Evolutionary conservation across 345 rosid genomes (phyloP), one percentile per base, ranked within the genome.

Genomic region (Melastoma malabathricum): DNA sequence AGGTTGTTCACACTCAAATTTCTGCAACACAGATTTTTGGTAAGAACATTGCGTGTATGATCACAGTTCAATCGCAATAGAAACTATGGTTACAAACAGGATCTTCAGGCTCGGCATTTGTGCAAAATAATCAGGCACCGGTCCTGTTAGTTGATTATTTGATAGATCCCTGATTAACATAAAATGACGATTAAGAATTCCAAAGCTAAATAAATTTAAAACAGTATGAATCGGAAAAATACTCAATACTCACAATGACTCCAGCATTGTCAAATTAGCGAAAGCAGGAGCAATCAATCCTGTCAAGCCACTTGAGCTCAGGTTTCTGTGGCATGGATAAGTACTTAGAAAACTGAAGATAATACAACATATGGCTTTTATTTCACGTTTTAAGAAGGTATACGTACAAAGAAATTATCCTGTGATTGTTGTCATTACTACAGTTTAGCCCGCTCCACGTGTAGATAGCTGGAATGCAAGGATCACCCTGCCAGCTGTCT

Each of bases 131-230:
- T 12, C 54, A 1, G 94, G 89, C 34, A 84, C 54, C 0, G 53
- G 13, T 48, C 89, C 89, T 20, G 57, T 56, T 52, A 84, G 60
- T 49, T 23, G 65, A 53, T 75, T 81, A 43, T 67, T 63, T 2
- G 90, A 85, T 23, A 82, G 64, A 58, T 82, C 89, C 70, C 94
- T 82, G 74, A 1, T 15, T n/a, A n/a, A n/a, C n/a, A n/a, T n/a
- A n/a, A n/a, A n/a, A n/a, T n/a, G n/a, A n/a, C n/a, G n/a, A n/a
- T n/a, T n/a, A n/a, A n/a, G n/a, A n/a, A n/a, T n/a, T n/a, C n/a
- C n/a, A 5, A 31, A 19, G 19, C n/a, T n/a, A 41, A 18, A 38
- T 6, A 2, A 2, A 3, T 2, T 18, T 18, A 25, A 10, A 3
- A 49, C 80, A 64, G n/a, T n/a, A n/a, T n/a, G n/a, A n/a, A n/a